phyloP scores from a whole-genome alignment of 257 asterid species.

The Gardenia jasminoides region DNA sequence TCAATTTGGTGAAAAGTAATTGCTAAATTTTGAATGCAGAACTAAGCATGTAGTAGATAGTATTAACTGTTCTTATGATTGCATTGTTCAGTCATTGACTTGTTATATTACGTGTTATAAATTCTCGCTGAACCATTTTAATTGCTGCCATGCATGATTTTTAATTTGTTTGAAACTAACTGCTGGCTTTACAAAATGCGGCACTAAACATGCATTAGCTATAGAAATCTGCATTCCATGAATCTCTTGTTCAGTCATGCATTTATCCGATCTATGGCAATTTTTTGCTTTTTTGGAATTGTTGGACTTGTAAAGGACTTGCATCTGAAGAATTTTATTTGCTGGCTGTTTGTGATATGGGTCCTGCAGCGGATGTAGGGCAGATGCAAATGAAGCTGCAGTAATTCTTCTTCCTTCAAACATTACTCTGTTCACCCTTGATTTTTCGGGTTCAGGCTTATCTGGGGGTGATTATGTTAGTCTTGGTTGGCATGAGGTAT shows the following conservation, averaged over 20 bases:
- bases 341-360: constrained; percentile 16
- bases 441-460: constrained; percentile 40
- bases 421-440: constrained; percentile 89
- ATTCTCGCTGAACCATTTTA: too few species aligned
- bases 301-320: constrained; percentile 3
- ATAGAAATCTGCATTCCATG: background rate
- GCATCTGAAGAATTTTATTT: background rate
- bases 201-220: background rate
- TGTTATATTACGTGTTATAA: background rate
- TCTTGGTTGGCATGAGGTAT: constrained; percentile 55
- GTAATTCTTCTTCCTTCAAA: constrained; percentile 89
- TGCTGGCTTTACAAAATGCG: background rate
- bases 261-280: background rate
- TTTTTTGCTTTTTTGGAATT: background rate
- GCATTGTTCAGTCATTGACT: background rate
- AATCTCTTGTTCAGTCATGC: background rate
- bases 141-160: too few species aligned
- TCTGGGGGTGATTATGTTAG: background rate
- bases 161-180: too few species aligned
- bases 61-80: background rate
- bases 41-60: background rate
- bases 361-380: constrained; percentile 89
- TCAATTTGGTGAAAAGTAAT: background rate
- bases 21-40: background rate
- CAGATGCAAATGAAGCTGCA: constrained; percentile 98